Base-by-base conservation (phyloP, 495 filamentous ascomycete species). In the Hypoxylon lenormandii region DNA sequence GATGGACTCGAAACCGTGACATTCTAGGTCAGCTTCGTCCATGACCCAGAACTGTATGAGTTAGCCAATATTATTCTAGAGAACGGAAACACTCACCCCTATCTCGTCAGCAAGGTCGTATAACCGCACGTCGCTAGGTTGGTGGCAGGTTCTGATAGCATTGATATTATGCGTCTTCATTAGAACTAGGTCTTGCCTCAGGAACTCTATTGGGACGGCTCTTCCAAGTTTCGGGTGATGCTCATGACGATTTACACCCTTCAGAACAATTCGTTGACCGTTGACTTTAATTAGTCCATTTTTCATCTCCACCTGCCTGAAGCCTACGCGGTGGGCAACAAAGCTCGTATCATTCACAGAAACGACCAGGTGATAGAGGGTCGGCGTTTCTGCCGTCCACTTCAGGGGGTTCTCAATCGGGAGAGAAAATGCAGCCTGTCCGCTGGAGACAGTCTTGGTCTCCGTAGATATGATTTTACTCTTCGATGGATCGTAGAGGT, bases 151-250 rank as follows among this genome's bases (percentile, higher is more conserved):
- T 0, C 88, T 85, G 13, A 90, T 74, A 0, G 88, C 83, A 64
- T 90, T 90, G 74, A 91, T 80, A 36, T 90, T 91, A 74, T 90
- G 85, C 5, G 70, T 76, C 71, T 91, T 91, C 88, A 91, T 91
- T 12, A 87, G 68, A n/a, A 86, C 64, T 11, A 90, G 80, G 60
- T 91, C 88, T 13, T 79, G 66, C 18, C 78, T 77, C 64, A 90
- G 80, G 66, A 86, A 87, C 8, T 83, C 79, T 3, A 82, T 57
- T 3, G 88, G 85, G 8, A 90, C 87, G 4, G 87, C 83, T 5
- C 88, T 85, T 3, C 88, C 88, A 40, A 81, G 77, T 2, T 53
- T 73, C 0, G 86, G 86, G 53, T 90, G 86, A 67, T 90, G 87
- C 47, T 90, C 88, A 58, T 89, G 88, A 10, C 86, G 79, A 70